A percentile compares a stretch with the other conserved stretches of the same genome.
Conservation (phyloP, 371 early-diverging fungal species). For the Aphelidium insulamus region DNA sequence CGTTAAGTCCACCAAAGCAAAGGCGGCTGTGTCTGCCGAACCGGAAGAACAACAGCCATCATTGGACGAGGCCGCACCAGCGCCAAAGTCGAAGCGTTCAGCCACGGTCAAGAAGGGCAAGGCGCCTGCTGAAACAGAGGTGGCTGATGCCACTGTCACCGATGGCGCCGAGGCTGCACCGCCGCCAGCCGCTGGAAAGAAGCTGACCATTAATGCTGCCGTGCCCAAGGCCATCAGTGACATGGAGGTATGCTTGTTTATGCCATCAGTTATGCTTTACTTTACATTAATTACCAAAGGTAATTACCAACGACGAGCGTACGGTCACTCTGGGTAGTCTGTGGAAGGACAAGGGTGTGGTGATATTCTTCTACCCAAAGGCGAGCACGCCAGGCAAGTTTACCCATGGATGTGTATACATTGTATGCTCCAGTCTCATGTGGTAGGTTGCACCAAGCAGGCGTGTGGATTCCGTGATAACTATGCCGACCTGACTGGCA, state of each 20-base stretch:
- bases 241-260: too few relatives aligned
- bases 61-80: neutral
- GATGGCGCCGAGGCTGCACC: too few relatives aligned
- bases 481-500: conserved; percentile 2
- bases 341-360: conserved; percentile 5
- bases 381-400: conserved; percentile 11
- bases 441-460: conserved; percentile 14
- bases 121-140: too few relatives aligned
- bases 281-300: too few relatives aligned
- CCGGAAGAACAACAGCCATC: neutral
- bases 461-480: conserved; percentile 12
- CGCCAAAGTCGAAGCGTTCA: neutral
- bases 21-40: neutral
- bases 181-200: too few relatives aligned
- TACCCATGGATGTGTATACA: too few relatives aligned
- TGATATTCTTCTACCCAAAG: conserved; percentile 15
- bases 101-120: conserved; percentile 4
- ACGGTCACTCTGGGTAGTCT: conserved; percentile 4
- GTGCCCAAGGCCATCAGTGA: too few relatives aligned
- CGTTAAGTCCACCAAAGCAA: neutral
- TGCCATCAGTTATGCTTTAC: too few relatives aligned
- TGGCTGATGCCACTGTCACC: too few relatives aligned
- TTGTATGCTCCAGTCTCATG: too few relatives aligned
- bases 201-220: too few relatives aligned
- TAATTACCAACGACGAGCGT: too few relatives aligned